phyloP scores from a whole-genome alignment of 1,139 yeast species.

The Yamadazyma taylorii region DNA sequence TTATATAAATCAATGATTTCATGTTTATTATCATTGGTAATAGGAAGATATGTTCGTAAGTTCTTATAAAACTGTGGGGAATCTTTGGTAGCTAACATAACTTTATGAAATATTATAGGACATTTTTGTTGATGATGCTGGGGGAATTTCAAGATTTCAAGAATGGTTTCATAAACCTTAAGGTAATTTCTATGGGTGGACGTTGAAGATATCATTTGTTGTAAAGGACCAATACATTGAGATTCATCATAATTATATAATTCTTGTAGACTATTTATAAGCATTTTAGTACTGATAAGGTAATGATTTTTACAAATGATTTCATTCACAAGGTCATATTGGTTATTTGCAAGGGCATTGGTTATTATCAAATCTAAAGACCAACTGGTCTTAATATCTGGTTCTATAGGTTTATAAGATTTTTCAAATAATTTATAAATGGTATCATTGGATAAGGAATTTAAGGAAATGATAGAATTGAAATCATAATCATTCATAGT shows the following conservation, averaged over 20 bases:
- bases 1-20: conserved; percentile 8
- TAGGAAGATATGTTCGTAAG: conserved; percentile 7
- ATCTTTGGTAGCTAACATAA: conserved; percentile 4
- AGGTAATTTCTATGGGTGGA: not conserved
- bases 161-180: conserved; percentile 1
- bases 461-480: not conserved
- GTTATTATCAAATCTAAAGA: not conserved
- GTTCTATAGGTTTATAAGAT: not conserved
- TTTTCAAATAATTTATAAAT: not conserved
- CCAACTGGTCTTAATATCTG: conserved; percentile 1
- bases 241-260: not conserved
- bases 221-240: not conserved
- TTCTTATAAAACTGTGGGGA: conserved; percentile 1
- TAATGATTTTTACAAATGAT: not conserved
- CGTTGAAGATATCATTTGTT: not conserved
- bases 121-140: too few species aligned
- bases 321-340: not conserved
- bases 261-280: not conserved
- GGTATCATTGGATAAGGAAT: not conserved
- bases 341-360: not conserved
- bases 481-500: conserved; percentile 4
- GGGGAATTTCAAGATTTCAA: too few species aligned
- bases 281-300: not conserved
- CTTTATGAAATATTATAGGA: conserved; percentile 6
- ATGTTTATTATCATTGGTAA: not conserved